phyloP scores from a whole-genome alignment of 345 rosid species.

The Punica granatum region DNA sequence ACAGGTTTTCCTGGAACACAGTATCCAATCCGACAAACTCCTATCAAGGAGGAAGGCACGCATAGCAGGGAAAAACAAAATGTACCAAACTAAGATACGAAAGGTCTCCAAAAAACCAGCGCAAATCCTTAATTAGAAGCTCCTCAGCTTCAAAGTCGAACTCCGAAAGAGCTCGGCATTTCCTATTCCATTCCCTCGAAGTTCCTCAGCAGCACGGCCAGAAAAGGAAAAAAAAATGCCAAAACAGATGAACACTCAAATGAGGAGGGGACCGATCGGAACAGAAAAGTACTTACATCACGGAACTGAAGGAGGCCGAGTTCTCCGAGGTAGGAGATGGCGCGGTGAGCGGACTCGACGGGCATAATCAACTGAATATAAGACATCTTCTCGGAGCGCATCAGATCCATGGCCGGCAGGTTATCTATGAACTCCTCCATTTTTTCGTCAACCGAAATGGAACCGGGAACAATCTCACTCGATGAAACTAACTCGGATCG shows the following conservation, averaged over 20 bases:
- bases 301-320: conserved; percentile 44
- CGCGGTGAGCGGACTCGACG: conserved; percentile 83
- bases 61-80: background rate
- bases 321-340: conserved; percentile 45
- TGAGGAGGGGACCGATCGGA: background rate
- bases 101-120: background rate
- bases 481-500: conserved; percentile 7
- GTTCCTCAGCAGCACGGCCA: background rate
- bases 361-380: conserved; percentile 94
- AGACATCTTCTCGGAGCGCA: conserved; percentile 96
- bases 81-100: background rate
- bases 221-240: conserved; percentile 4
- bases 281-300: conserved; percentile 23
- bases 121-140: background rate
- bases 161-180: background rate
- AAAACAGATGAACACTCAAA: background rate
- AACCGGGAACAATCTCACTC: background rate
- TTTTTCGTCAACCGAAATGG: conserved; percentile 20
- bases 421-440: conserved; percentile 60
- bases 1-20: background rate
- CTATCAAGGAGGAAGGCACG: background rate
- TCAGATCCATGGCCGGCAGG: conserved; percentile 91
- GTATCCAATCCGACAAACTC: background rate
- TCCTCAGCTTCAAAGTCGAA: background rate
- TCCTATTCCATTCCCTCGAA: too few species aligned